A percentile compares a stretch with the other conserved stretches of the same genome.
phyloP scores from a whole-genome alignment of 805 yeast genomes.

The Saccharomycopsis capsularis region DNA sequence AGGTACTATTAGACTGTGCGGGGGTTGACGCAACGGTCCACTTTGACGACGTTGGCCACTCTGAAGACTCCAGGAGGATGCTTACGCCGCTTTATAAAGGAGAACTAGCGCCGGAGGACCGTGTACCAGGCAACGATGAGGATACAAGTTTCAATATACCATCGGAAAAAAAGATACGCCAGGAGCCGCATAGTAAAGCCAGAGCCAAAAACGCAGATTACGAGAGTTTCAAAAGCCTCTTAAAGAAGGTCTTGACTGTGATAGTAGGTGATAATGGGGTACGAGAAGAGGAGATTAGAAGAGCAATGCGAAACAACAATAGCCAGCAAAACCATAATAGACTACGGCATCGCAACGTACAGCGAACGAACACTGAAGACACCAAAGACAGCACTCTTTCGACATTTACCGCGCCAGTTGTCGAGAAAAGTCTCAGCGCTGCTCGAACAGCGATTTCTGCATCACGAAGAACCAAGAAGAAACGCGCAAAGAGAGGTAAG shows the following conservation, averaged over 20 bases:
- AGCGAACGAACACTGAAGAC: neutral
- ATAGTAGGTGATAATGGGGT: neutral
- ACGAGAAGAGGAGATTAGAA: neutral
- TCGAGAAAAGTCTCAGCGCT: too few relatives aligned
- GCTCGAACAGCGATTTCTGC: too few relatives aligned
- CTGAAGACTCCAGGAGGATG: conserved; percentile 55
- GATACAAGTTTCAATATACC: too few relatives aligned
- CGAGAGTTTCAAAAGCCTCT: neutral
- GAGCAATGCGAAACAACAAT: neutral
- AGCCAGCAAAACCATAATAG: neutral
- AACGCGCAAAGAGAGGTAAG: neutral
- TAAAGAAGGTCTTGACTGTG: neutral
- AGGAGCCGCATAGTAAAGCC: too few relatives aligned
- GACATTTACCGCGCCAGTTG: too few relatives aligned
- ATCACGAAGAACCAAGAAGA: too few relatives aligned
- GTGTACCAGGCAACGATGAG: neutral
- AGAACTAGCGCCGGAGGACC: conserved; percentile 1
- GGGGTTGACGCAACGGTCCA: conserved; percentile 55
- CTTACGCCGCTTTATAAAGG: conserved; percentile 18
- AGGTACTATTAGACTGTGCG: conserved; percentile 51
- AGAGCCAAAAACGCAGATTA: too few relatives aligned
- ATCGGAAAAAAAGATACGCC: too few relatives aligned
- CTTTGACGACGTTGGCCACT: conserved; percentile 60
- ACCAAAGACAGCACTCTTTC: neutral
- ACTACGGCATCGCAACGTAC: too few relatives aligned